Evolutionary conservation across 208 protist genomes (phyloP).

Genomic region (Naegleria lovaniensis): DNA sequence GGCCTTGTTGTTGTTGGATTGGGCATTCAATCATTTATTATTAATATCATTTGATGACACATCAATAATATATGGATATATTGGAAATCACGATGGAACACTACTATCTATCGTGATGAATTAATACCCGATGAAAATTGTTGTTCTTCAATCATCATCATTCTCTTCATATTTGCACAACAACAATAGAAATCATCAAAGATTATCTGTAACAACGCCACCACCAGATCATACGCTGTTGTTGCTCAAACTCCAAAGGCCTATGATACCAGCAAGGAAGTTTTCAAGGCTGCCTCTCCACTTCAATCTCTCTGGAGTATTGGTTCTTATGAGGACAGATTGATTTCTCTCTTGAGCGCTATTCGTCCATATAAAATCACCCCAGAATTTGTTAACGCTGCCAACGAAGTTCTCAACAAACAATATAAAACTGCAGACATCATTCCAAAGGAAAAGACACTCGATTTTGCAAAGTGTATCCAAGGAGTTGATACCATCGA

Average conservation of each 20-base stretch:
- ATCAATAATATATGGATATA: no score
- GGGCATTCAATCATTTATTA: no score
- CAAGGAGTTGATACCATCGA: neutral
- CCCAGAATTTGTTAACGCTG: neutral
- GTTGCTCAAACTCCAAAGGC: neutral
- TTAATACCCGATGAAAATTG: no score
- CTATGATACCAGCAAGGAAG: neutral
- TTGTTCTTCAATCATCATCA: no score
- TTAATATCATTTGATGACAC: no score
- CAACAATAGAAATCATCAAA: neutral
- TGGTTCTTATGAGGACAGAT: neutral
- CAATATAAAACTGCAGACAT: neutral
- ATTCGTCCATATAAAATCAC: conserved; percentile 9
- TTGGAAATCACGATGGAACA: neutral
- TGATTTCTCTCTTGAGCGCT: neutral
- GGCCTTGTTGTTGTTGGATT: no score
- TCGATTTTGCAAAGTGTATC: neutral
- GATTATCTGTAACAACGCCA: neutral
- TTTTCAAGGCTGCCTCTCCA: neutral
- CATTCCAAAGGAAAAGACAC: neutral
- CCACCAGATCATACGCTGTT: neutral
- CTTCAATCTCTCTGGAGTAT: neutral
- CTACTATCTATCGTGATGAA: neutral
- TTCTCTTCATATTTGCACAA: neutral
- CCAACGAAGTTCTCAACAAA: neutral